Evolutionary conservation across 305 asterid species (phyloP).

Genomic region (Fraxinus sp.): DNA sequence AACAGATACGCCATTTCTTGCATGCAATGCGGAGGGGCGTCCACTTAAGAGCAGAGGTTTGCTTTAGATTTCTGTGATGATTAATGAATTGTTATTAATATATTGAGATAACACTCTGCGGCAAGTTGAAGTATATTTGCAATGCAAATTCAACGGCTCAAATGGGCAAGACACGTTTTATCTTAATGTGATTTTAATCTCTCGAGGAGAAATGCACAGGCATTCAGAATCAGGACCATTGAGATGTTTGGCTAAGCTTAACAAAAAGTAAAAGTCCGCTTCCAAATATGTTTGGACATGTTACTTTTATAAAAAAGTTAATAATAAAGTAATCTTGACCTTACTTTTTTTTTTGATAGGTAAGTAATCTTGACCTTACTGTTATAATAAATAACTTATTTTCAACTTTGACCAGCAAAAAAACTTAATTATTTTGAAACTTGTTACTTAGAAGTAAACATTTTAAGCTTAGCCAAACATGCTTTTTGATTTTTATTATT

Average conservation of each 20-base stretch:
- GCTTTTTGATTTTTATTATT: not conserved
- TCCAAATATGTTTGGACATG: not conserved
- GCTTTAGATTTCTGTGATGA: constrained; percentile 16
- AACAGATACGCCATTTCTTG: constrained; percentile 45
- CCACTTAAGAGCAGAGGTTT: constrained; percentile 40
- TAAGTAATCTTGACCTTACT: not conserved
- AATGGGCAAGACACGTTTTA: not conserved
- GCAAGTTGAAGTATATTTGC: not conserved
- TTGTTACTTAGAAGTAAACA: not conserved
- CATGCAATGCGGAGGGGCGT: constrained; percentile 39
- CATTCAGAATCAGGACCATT: not conserved
- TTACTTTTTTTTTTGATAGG: not conserved
- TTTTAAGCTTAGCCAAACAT: not conserved
- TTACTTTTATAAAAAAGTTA: not conserved
- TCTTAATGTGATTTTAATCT: not conserved
- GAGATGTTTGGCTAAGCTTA: not conserved
- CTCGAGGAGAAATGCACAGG: not conserved
- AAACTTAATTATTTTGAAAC: not conserved
- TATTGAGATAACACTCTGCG: not conserved
- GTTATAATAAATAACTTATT: not conserved
- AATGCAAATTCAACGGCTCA: not conserved
- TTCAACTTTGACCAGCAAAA: not conserved
- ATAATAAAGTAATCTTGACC: not conserved
- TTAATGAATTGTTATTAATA: not conserved
- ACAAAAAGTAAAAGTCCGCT: not conserved